Evolutionary conservation across 2,329 filamentous ascomycete species (phyloP), one percentile per base, ranked within the genome.

Genomic region (Massarina eburnea): DNA sequence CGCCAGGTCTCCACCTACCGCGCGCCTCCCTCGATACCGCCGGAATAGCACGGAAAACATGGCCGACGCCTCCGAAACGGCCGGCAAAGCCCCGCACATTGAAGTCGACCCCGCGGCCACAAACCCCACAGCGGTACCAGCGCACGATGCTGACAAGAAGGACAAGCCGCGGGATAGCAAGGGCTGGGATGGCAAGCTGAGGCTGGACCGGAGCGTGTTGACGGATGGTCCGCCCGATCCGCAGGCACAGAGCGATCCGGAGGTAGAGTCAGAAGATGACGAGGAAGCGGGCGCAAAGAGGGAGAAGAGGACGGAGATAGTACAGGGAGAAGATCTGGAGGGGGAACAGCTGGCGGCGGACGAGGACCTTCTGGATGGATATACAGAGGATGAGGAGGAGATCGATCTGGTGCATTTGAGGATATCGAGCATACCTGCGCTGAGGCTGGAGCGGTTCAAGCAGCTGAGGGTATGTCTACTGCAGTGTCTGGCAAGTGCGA

Each of bases 341-440:
- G 61, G 64, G 21, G 67, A 70, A 45, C 59, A 66, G 45, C 52
- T 70, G 29, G 54, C 62, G 17, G 66, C 64, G 12, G 60, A 55
- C 42, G 52, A 65, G 77, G 82, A 85, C 67, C 62, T 85, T 46
- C 69, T 85, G 2, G 81, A 83, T 40, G 81, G 81, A 37, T 76
- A 81, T 51, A 76, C 80, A 39, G 68, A 72, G 18, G 75, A 83
- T 27, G 71, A 75, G 33, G 79, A 83, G 4, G 67, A 71, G 21
- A 92, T 99, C 62, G 88, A 94, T 65, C 84, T 91, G 49, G 85
- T 91, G n/a, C 92, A 97, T 70, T 87, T 87, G 44, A 88, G 91
- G 54, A 81, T 99, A 62, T 74, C 80, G 18, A 91, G 89, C 24
- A 87, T 97, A 57, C 74, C 85, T 6, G 83, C 85, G 14, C 80